Percentiles rank a stretch among this genome's conserved stretches.
phyloP scores from a whole-genome alignment of 495 filamentous ascomycete species.

The Symbiotaphrina buchneri region DNA sequence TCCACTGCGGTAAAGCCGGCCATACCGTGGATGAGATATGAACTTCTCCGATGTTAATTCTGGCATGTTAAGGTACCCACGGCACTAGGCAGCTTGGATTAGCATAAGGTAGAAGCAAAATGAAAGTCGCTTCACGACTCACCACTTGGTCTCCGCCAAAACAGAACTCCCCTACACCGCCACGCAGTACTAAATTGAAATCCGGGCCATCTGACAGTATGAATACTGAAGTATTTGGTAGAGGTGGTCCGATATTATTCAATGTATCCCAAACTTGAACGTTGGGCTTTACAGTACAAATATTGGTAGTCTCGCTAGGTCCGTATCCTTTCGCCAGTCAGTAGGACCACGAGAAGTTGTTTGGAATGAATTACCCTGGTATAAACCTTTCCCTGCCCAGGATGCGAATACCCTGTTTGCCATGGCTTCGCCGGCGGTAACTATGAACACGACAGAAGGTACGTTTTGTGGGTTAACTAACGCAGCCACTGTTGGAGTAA shows the following conservation, averaged over 20 bases:
- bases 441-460: constrained; percentile 39
- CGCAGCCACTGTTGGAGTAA: constrained; percentile 58
- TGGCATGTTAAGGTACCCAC: constrained; percentile 41
- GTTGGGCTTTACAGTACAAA: constrained; percentile 37
- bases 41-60: constrained; percentile 33
- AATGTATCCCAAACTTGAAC: constrained; percentile 19
- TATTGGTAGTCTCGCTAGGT: constrained; percentile 50
- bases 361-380: constrained; percentile 26
- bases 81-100: constrained; percentile 12
- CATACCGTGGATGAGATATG: constrained; percentile 37
- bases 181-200: constrained; percentile 28
- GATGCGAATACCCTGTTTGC: constrained; percentile 36
- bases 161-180: constrained; percentile 57
- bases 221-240: constrained; percentile 50
- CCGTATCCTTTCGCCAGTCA: constrained; percentile 29
- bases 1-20: constrained; percentile 47
- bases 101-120: neutral
- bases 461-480: constrained; percentile 36
- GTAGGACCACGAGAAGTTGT: neutral
- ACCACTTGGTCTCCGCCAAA: constrained; percentile 66
- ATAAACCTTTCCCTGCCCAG: constrained; percentile 44
- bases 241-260: constrained; percentile 38
- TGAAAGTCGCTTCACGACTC: constrained; percentile 3
- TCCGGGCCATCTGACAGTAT: constrained; percentile 23
- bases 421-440: constrained; percentile 49